Percentiles rank a stretch among this genome's conserved stretches.
phyloP scores from a whole-genome alignment of 495 filamentous ascomycete genomes.

The Penicillium verhagenii region DNA sequence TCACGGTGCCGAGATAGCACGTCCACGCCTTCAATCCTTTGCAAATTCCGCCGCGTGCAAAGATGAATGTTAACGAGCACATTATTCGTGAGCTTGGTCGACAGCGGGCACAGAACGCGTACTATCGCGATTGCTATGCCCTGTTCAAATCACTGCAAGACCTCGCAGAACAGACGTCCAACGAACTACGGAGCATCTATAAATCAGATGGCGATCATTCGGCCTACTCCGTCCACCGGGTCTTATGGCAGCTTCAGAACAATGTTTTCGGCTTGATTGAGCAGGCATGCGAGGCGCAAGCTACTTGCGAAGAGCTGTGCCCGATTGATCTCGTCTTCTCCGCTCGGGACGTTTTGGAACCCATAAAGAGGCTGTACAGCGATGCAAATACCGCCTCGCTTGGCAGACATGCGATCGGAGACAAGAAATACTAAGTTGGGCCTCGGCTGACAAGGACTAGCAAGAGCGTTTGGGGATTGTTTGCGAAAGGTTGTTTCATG shows the following conservation, averaged over 20 bases:
- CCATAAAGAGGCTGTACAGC: not conserved
- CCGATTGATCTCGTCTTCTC: not conserved
- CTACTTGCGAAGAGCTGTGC: not conserved
- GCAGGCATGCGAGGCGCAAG: not conserved
- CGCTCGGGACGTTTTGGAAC: not conserved
- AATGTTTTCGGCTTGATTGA: not conserved
- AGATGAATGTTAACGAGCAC: not conserved
- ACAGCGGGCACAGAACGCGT: not conserved
- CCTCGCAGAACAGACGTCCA: not conserved
- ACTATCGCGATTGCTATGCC: conserved; percentile 6
- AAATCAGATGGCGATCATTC: not conserved
- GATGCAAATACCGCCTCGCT: not conserved
- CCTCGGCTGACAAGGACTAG: not conserved
- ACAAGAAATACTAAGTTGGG: not conserved
- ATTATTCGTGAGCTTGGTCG: conserved; percentile 1
- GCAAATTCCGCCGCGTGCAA: not conserved
- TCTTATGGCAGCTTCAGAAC: not conserved
- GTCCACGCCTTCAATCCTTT: not conserved
- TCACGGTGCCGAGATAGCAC: not conserved
- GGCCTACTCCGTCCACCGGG: not conserved
- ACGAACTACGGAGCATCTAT: not conserved
- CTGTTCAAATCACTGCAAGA: conserved; percentile 7
- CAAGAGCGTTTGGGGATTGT: not conserved
- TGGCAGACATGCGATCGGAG: not conserved
- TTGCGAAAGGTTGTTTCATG: not conserved